Evolutionary conservation across 106 monocot genomes (phyloP).

Genomic region (Apostasia ramifera): DNA sequence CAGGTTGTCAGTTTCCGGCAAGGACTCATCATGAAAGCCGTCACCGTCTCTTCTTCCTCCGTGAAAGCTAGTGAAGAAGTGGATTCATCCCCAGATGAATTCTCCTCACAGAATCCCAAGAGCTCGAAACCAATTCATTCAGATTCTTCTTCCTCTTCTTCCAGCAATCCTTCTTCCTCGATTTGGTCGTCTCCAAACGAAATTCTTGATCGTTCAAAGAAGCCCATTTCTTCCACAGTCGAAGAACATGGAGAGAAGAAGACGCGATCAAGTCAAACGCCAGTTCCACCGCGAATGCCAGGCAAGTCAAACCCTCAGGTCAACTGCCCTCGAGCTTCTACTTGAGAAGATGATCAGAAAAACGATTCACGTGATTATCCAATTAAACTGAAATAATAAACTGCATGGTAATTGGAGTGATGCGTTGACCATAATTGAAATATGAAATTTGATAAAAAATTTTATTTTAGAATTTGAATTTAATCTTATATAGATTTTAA

Average conservation of each 20-base stretch:
- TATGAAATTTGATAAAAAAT: too few relatives aligned
- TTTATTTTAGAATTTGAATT: too few relatives aligned
- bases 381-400: too few relatives aligned
- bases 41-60: slow-evolving; percentile 42
- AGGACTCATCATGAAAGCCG: slow-evolving; percentile 70
- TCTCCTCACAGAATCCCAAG: slow-evolving; percentile 1
- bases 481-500: too few relatives aligned
- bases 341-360: too few relatives aligned
- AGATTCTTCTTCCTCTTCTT: slow-evolving; percentile 2
- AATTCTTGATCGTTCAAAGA: neutral
- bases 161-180: neutral
- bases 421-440: too few relatives aligned
- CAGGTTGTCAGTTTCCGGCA: slow-evolving; percentile 77
- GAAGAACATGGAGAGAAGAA: slow-evolving; percentile 48
- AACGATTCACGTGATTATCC: too few relatives aligned
- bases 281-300: slow-evolving; percentile 22
- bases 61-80: slow-evolving; percentile 15
- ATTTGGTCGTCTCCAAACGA: neutral
- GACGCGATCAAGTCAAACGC: slow-evolving; percentile 27
- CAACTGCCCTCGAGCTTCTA: too few relatives aligned
- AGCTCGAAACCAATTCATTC: neutral
- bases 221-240: neutral
- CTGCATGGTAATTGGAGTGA: too few relatives aligned
- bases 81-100: slow-evolving; percentile 4
- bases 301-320: neutral